A percentile compares a stretch with the other conserved stretches of the same genome.
phyloP scores from a whole-genome alignment of 2,329 filamentous ascomycete species.

The Leptoxyphium fumago region DNA sequence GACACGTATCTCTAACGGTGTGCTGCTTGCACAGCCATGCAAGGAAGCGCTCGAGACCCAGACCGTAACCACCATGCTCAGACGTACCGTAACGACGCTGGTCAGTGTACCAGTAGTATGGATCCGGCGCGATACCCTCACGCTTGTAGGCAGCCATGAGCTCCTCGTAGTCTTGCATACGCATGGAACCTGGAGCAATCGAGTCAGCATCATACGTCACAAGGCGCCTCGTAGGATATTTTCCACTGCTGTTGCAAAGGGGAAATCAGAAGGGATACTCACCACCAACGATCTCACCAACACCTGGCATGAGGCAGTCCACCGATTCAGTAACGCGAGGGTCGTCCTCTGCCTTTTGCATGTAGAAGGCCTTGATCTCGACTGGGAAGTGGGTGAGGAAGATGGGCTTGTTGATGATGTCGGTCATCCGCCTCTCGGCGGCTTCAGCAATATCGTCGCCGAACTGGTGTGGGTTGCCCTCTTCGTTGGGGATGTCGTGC shows the following conservation, averaged over 20 bases:
- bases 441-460: conserved; percentile 98
- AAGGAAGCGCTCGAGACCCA: conserved; percentile 73
- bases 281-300: conserved; percentile 92
- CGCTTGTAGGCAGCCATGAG: conserved; percentile 76
- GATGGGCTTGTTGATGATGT: conserved; percentile 88
- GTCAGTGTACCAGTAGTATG: conserved; percentile 98
- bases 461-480: conserved; percentile 76
- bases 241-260: background rate
- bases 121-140: conserved; percentile 67
- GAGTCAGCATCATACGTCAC: no score
- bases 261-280: background rate
- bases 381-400: conserved; percentile 94
- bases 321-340: conserved; percentile 81
- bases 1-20: conserved; percentile 52
- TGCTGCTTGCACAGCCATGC: conserved; percentile 53
- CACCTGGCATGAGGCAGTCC: conserved; percentile 76
- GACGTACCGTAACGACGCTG: conserved; percentile 64
- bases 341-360: conserved; percentile 76
- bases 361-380: conserved; percentile 98
- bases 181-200: conserved; percentile 48
- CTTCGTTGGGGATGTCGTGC: conserved; percentile 84
- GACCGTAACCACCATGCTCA: conserved; percentile 82
- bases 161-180: conserved; percentile 83
- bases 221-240: background rate
- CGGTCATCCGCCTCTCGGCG: conserved; percentile 91